Evolutionary conservation across 192 early-diverging fungal genomes (phyloP).

Genomic region (Ramicandelaber brevisporus): DNA sequence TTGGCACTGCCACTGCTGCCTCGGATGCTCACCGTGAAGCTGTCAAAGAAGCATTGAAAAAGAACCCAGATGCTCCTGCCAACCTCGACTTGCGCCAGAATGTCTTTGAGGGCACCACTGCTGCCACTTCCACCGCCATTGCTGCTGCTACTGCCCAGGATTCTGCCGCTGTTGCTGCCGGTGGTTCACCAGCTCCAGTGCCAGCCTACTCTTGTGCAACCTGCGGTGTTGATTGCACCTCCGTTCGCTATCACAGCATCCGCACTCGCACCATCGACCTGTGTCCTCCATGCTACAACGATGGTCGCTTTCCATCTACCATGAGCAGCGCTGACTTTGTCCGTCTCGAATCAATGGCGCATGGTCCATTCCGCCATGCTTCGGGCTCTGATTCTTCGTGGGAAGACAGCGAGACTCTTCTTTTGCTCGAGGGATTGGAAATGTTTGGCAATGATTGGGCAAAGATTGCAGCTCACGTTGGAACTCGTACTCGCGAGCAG

Average conservation of each 20-base stretch:
- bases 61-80: slow-evolving; percentile 2
- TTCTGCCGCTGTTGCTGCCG: slow-evolving; percentile 4
- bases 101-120: slow-evolving; percentile 15
- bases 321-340: slow-evolving; percentile 74
- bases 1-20: slow-evolving; percentile 3
- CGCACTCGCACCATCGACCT: slow-evolving; percentile 43
- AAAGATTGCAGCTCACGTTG: slow-evolving; percentile 75
- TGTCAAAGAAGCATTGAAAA: neutral
- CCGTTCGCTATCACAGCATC: slow-evolving; percentile 53
- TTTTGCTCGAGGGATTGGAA: slow-evolving; percentile 80
- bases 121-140: slow-evolving; percentile 6
- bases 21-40: too few relatives aligned
- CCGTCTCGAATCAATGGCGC: slow-evolving; percentile 31
- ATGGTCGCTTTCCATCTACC: slow-evolving; percentile 72
- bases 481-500: slow-evolving; percentile 66
- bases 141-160: slow-evolving; percentile 16
- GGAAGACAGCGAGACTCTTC: slow-evolving; percentile 65
- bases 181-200: slow-evolving; percentile 5
- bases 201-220: slow-evolving; percentile 43
- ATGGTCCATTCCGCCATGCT: slow-evolving; percentile 14
- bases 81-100: slow-evolving; percentile 28
- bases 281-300: slow-evolving; percentile 71
- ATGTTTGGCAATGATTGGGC: slow-evolving; percentile 88
- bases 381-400: slow-evolving; percentile 46
- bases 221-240: slow-evolving; percentile 62